These are phyloP conservation scores for Mimosa bimucronata DNA, from an alignment of 306 rosid species.

Conservation along the genomic window DNA sequence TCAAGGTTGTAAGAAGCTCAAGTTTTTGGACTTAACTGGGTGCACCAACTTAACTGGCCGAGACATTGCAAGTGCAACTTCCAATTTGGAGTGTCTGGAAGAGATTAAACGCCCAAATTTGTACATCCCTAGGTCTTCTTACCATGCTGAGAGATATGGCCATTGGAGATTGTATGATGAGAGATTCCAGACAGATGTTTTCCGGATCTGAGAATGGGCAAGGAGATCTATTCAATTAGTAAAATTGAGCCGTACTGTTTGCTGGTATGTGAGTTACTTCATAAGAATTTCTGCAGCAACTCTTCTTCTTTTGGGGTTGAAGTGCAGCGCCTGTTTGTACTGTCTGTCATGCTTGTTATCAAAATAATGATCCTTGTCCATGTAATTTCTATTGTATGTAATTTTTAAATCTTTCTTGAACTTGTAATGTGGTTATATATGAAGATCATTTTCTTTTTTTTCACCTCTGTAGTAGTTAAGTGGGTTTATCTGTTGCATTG, in stretches of 20 bases:
- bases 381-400: conserved; percentile 16
- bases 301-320: background rate
- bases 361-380: background rate
- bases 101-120: conserved; percentile 59
- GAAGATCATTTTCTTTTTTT: background rate
- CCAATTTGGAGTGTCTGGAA: conserved; percentile 53
- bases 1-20: conserved; percentile 70
- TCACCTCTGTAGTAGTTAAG: background rate
- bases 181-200: conserved; percentile 88
- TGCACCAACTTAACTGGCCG: conserved; percentile 75
- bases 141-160: conserved; percentile 61
- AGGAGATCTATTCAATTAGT: conserved; percentile 21
- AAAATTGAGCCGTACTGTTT: conserved; percentile 22
- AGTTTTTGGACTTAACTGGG: conserved; percentile 82
- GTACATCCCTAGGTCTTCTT: conserved; percentile 53
- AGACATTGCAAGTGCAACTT: conserved; percentile 63
- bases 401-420: conserved; percentile 2
- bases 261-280: conserved; percentile 29
- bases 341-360: conserved; percentile 19
- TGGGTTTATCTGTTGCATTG: background rate
- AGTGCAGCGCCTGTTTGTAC: background rate
- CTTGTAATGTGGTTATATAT: background rate
- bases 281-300: conserved; percentile 10
- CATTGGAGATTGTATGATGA: conserved; percentile 89
- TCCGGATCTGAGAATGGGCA: conserved; percentile 55